Evolutionary conservation across 179 eudicot species (phyloP).

Genomic region (Silene coronaria): DNA sequence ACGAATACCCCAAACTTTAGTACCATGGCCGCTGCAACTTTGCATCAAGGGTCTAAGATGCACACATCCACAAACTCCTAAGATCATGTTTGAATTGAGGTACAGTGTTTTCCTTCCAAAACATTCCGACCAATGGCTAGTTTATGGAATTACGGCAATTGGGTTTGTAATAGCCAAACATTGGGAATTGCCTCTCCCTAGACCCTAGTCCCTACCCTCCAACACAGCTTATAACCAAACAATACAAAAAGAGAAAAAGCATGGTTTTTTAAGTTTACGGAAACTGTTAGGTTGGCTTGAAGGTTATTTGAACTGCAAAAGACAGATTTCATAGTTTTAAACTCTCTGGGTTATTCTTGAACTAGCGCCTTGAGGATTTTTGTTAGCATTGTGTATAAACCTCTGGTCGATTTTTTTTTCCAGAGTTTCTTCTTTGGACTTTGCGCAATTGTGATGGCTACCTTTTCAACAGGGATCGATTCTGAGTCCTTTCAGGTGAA

Average conservation of each 20-base stretch:
- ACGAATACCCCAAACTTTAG: too few relatives aligned
- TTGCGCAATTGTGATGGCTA: slow-evolving; percentile 82
- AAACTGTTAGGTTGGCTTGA: background rate
- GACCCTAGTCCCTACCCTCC: too few relatives aligned
- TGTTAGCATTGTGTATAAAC: slow-evolving; percentile 6
- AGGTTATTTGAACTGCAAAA: background rate
- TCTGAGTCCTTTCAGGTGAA: slow-evolving; percentile 89
- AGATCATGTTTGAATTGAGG: too few relatives aligned
- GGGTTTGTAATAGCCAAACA: background rate
- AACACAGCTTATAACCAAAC: too few relatives aligned
- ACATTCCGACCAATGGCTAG: too few relatives aligned
- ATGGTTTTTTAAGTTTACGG: background rate
- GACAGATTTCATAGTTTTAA: background rate
- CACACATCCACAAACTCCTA: too few relatives aligned
- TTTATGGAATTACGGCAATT: too few relatives aligned
- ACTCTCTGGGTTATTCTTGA: background rate
- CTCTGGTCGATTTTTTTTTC: background rate
- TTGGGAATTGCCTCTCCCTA: too few relatives aligned
- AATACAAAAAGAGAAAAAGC: background rate
- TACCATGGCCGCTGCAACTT: too few relatives aligned
- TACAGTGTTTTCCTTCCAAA: too few relatives aligned
- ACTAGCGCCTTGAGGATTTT: background rate
- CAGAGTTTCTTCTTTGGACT: slow-evolving; percentile 87
- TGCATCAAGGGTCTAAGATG: too few relatives aligned
- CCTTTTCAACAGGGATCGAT: slow-evolving; percentile 94